phyloP scores from a whole-genome alignment of 2,329 filamentous ascomycete species.

The Pseudogymnoascus sp. region DNA sequence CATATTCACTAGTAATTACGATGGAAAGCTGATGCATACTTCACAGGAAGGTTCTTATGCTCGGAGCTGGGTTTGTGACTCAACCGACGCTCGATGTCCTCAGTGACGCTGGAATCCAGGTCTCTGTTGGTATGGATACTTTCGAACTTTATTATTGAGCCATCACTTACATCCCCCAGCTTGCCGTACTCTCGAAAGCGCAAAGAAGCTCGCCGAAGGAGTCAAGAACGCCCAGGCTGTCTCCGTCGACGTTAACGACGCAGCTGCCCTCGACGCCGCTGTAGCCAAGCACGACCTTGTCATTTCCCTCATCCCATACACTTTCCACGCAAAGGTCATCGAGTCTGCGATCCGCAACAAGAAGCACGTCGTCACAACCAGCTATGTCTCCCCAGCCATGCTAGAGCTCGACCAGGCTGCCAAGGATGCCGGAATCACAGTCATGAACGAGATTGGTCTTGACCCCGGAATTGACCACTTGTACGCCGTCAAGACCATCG shows the following conservation, averaged over 20 bases:
- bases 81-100: constrained; percentile 51
- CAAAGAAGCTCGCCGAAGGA: constrained; percentile 64
- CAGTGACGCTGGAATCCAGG: constrained; percentile 45
- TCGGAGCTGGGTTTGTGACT: constrained; percentile 45
- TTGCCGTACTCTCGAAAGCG: constrained; percentile 70
- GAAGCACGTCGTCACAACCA: constrained; percentile 94
- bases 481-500: constrained; percentile 80
- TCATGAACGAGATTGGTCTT: constrained; percentile 92
- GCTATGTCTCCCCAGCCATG: constrained; percentile 89
- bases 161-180: constrained; percentile 38
- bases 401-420: constrained; percentile 71
- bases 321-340: constrained; percentile 79
- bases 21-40: background rate
- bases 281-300: constrained; percentile 72
- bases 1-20: background rate
- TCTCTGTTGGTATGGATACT: constrained; percentile 42
- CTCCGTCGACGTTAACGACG: constrained; percentile 75
- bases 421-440: constrained; percentile 88
- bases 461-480: constrained; percentile 63
- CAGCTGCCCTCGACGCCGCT: constrained; percentile 67
- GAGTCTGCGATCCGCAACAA: constrained; percentile 87
- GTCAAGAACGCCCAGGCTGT: constrained; percentile 67
- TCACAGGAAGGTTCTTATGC: constrained; percentile 35
- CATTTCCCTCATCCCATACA: constrained; percentile 84
- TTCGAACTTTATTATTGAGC: background rate